These are phyloP conservation scores for Xylaria intraflava DNA, from an alignment of 495 filamentous ascomycete genomes.

Conservation along the genomic window DNA sequence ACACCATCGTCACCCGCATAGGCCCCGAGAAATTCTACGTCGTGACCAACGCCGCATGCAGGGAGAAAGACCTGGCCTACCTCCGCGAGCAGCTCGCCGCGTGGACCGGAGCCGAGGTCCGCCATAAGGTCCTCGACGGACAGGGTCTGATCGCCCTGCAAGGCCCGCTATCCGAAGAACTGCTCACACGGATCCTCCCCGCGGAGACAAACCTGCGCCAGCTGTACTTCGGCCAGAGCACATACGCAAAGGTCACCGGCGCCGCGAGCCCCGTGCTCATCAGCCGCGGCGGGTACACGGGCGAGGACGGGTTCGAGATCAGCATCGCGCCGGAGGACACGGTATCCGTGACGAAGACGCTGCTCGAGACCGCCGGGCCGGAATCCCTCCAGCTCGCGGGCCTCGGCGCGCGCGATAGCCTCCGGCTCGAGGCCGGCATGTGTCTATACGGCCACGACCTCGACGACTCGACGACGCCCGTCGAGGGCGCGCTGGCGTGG, in stretches of 20 bases:
- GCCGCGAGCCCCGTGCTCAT: slow-evolving; percentile 57
- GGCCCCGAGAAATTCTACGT: slow-evolving; percentile 71
- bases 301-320: slow-evolving; percentile 97
- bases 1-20: slow-evolving; percentile 78
- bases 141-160: slow-evolving; percentile 83
- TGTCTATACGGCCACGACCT: slow-evolving; percentile 98
- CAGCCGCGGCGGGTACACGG: slow-evolving; percentile 88
- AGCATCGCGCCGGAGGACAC: slow-evolving; percentile 61
- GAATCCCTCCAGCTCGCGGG: slow-evolving; percentile 72
- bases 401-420: slow-evolving; percentile 82
- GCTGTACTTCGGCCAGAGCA: slow-evolving; percentile 75
- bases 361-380: slow-evolving; percentile 55
- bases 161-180: slow-evolving; percentile 64
- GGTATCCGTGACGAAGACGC: slow-evolving; percentile 47
- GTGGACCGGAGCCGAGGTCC: slow-evolving; percentile 44
- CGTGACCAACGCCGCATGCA: slow-evolving; percentile 92
- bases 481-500: slow-evolving; percentile 78
- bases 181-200: slow-evolving; percentile 52
- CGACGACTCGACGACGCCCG: slow-evolving; percentile 80
- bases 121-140: slow-evolving; percentile 46
- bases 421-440: slow-evolving; percentile 94
- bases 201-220: slow-evolving; percentile 52
- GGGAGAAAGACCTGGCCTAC: slow-evolving; percentile 77
- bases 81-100: slow-evolving; percentile 58
- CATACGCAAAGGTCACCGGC: slow-evolving; percentile 44